Evolutionary conservation across 1,139 yeast genomes (phyloP).

Genomic region (Sugiyamaella grinbergsii): DNA sequence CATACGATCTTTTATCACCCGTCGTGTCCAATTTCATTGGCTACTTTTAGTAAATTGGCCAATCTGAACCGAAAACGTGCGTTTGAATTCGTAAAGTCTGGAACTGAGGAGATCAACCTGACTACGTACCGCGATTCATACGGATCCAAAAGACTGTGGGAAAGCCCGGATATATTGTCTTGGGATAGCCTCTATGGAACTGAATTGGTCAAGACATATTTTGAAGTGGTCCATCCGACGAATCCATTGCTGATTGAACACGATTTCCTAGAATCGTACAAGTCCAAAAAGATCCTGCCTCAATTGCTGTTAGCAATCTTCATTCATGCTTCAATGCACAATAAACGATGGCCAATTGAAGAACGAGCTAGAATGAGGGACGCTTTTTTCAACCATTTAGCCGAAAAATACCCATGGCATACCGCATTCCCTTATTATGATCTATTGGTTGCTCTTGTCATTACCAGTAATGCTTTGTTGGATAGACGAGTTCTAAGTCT

Average conservation of each 20-base stretch:
- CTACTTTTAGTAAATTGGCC: not conserved
- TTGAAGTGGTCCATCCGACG: not conserved
- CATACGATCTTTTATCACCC: constrained; percentile 8
- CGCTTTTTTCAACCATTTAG: not conserved
- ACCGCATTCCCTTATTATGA: constrained; percentile 1
- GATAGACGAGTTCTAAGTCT: constrained; percentile 3
- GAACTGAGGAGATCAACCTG: not conserved
- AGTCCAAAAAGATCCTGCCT: constrained; percentile 1
- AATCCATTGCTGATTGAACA: not conserved
- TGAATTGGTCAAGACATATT: not conserved
- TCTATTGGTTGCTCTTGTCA: constrained; percentile 3
- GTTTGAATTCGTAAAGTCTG: not conserved
- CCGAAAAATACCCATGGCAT: constrained; percentile 5
- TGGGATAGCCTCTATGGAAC: constrained; percentile 3
- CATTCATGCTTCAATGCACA: constrained; percentile 7
- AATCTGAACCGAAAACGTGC: not conserved
- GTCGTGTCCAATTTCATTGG: constrained; percentile 3
- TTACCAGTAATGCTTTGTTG: constrained; percentile 3
- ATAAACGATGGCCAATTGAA: constrained; percentile 7
- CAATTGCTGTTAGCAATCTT: not conserved
- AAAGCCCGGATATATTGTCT: constrained; percentile 1
- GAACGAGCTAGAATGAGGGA: constrained; percentile 10
- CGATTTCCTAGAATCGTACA: not conserved
- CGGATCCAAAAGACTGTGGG: constrained; percentile 1
- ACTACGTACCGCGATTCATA: not conserved